A percentile compares a stretch with the other conserved stretches of the same genome.
phyloP scores from a whole-genome alignment of 805 yeast genomes.

The Metschnikowia gelsemii region DNA sequence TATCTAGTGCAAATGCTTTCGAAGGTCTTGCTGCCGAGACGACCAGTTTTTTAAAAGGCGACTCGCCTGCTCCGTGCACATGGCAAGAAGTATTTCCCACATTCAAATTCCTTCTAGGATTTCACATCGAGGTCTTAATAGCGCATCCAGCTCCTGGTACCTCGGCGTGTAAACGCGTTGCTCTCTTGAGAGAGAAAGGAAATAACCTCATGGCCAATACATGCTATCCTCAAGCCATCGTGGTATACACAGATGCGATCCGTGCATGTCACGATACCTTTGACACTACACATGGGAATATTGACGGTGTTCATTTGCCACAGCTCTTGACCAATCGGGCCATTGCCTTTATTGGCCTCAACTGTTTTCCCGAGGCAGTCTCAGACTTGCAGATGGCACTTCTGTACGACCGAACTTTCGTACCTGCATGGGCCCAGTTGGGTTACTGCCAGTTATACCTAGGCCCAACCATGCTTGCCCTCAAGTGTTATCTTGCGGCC shows the following conservation, averaged over 20 bases:
- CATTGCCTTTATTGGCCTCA: slow-evolving; percentile 41
- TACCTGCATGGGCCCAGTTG: slow-evolving; percentile 46
- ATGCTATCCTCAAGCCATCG: slow-evolving; percentile 41
- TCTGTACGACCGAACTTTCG: slow-evolving; percentile 30
- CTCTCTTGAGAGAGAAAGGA: slow-evolving; percentile 37
- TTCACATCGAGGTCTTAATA: slow-evolving; percentile 2
- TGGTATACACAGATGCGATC: slow-evolving; percentile 38
- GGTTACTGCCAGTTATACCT: slow-evolving; percentile 44
- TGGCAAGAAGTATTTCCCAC: slow-evolving; percentile 11
- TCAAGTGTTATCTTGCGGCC: slow-evolving; percentile 35
- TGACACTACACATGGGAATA: no score
- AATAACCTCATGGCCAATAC: slow-evolving; percentile 38
- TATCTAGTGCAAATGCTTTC: slow-evolving; percentile 9
- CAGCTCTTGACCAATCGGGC: slow-evolving; percentile 41
- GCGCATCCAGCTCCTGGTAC: slow-evolving; percentile 1
- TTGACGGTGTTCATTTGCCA: slow-evolving; percentile 21
- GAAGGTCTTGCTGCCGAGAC: slow-evolving; percentile 13
- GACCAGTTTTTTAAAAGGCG: slow-evolving; percentile 7
- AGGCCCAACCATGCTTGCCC: slow-evolving; percentile 35
- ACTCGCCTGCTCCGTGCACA: slow-evolving; percentile 1
- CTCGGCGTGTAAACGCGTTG: slow-evolving; percentile 1
- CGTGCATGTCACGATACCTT: slow-evolving; percentile 21
- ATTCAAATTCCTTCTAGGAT: slow-evolving; percentile 12
- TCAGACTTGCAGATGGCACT: slow-evolving; percentile 36
- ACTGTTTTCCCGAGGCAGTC: slow-evolving; percentile 41